Evolutionary conservation across 1,284 basidiomycete species (phyloP).

Genomic region (Earliella scabrosa): DNA sequence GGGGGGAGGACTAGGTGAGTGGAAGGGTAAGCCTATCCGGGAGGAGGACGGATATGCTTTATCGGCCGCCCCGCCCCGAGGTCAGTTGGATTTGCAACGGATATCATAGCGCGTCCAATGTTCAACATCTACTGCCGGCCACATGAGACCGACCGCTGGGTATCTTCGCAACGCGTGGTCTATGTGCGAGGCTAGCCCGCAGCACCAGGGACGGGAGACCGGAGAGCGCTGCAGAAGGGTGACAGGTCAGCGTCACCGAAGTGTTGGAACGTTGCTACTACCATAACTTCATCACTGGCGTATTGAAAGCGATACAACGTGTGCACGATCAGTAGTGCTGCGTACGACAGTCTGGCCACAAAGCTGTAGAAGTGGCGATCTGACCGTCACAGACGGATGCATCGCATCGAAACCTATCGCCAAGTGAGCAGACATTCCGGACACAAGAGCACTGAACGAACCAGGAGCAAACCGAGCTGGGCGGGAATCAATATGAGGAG

Average conservation of each 20-base stretch:
- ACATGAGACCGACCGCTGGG: not conserved
- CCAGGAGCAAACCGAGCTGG: no score
- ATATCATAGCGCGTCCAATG: not conserved
- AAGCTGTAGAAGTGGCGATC: no score
- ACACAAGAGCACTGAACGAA: no score
- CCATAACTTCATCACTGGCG: not conserved
- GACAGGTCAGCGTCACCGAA: not conserved
- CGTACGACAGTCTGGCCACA: no score
- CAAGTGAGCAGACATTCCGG: no score
- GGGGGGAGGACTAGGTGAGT: not conserved
- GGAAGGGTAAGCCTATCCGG: not conserved
- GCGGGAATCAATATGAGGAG: no score
- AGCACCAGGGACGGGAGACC: not conserved
- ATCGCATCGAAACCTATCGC: no score
- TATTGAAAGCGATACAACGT: no score
- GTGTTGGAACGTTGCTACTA: not conserved
- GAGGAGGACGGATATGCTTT: not conserved
- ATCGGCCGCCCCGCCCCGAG: not conserved
- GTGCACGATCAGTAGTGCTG: no score
- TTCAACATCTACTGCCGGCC: not conserved
- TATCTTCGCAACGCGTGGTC: not conserved
- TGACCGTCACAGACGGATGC: no score
- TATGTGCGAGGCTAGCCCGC: not conserved
- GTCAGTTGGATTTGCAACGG: constrained; percentile 1
- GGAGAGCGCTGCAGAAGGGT: not conserved